Conservation (phyloP, 768 basidiomycete species). For the Boletellus ananas region DNA sequence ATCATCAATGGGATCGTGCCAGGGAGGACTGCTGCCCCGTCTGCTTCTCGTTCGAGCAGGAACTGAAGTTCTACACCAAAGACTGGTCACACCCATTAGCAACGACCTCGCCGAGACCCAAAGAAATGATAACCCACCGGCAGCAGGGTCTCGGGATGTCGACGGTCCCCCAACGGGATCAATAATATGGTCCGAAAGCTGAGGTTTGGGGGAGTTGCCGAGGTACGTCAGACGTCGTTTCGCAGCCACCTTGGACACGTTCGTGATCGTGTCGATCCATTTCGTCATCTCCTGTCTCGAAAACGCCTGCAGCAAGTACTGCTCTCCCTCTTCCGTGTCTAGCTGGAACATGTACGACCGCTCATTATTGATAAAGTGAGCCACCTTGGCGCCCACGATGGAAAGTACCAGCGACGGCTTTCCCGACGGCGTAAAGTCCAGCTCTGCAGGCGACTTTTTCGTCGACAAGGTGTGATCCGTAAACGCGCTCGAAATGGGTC, state of each 20-base stretch:
- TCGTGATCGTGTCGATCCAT: slow-evolving; percentile 74
- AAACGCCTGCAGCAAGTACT: slow-evolving; percentile 72
- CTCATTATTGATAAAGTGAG: slow-evolving; percentile 73
- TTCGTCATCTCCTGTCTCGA: slow-evolving; percentile 66
- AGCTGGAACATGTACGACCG: slow-evolving; percentile 81
- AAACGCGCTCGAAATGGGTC: slow-evolving; percentile 86
- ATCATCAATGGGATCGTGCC: slow-evolving; percentile 67
- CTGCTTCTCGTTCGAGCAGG: slow-evolving; percentile 62
- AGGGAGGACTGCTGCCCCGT: slow-evolving; percentile 43
- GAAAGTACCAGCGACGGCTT: slow-evolving; percentile 76
- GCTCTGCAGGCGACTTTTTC: slow-evolving; percentile 64
- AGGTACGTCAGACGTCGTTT: slow-evolving; percentile 80
- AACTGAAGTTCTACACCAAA: slow-evolving; percentile 76
- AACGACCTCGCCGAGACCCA: neutral
- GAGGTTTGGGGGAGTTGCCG: slow-evolving; percentile 69
- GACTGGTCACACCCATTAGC: slow-evolving; percentile 35
- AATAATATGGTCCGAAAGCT: slow-evolving; percentile 71
- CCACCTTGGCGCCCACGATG: slow-evolving; percentile 66
- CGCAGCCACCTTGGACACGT: slow-evolving; percentile 68
- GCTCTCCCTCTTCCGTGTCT: slow-evolving; percentile 84
- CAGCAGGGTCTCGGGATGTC: slow-evolving; percentile 66
- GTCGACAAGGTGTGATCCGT: slow-evolving; percentile 49
- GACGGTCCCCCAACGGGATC: slow-evolving; percentile 45
- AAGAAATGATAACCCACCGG: slow-evolving; percentile 46
- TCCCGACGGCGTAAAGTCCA: slow-evolving; percentile 68